A percentile compares a stretch with the other conserved stretches of the same genome.
Evolutionary conservation across 495 filamentous ascomycete species (phyloP).

Genomic region (Xylaria sp.): DNA sequence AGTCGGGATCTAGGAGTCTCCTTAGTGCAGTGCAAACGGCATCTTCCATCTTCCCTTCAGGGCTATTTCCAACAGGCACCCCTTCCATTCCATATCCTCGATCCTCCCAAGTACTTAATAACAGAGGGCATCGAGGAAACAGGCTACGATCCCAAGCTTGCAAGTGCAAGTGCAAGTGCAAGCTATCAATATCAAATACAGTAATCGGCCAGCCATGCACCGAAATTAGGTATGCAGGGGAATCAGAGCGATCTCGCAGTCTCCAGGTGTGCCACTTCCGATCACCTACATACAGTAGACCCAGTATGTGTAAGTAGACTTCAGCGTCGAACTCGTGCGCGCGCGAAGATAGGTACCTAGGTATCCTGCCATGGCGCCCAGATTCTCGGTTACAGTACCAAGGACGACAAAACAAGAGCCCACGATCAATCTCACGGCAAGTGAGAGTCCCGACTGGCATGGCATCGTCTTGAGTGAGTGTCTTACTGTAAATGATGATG

Average conservation of each 20-base stretch:
- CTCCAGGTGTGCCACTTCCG: not conserved
- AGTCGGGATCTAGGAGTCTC: slow-evolving; percentile 5
- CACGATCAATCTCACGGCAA: slow-evolving; percentile 13
- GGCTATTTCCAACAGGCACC: slow-evolving; percentile 12
- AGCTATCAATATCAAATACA: slow-evolving; percentile 23
- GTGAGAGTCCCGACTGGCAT: slow-evolving; percentile 6
- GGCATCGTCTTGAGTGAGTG: not conserved
- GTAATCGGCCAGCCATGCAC: slow-evolving; percentile 17
- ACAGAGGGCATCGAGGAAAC: not conserved
- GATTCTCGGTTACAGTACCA: not conserved
- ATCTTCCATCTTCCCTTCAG: slow-evolving; percentile 6
- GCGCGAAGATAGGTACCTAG: not conserved
- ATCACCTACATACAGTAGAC: slow-evolving; percentile 3
- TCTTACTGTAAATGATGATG: not conserved
- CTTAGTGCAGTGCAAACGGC: not conserved
- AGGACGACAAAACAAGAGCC: not conserved
- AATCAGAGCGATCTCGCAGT: slow-evolving; percentile 4
- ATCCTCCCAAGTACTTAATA: not conserved
- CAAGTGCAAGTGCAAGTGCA: not conserved
- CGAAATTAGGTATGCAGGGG: slow-evolving; percentile 21
- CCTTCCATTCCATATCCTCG: not conserved
- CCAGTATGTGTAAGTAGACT: not conserved
- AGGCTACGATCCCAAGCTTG: slow-evolving; percentile 2
- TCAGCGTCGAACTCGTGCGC: not conserved
- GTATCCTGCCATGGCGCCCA: not conserved